These are phyloP conservation scores for Candida odintsovae DNA, from an alignment of 805 yeast species.

Conservation along the genomic window DNA sequence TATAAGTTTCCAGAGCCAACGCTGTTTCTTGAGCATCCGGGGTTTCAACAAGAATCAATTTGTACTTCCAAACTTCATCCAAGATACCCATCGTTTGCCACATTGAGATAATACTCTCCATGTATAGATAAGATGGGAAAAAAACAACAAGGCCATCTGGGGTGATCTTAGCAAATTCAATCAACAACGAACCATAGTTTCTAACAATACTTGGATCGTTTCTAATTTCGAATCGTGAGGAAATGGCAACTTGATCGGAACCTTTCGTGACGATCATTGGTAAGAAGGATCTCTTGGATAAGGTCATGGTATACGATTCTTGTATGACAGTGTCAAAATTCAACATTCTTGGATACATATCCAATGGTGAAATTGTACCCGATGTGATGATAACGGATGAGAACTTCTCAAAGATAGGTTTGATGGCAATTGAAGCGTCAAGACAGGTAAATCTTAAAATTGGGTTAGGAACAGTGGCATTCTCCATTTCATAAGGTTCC, in stretches of 20 bases:
- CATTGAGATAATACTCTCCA: slow-evolving; percentile 97
- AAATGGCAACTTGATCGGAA: slow-evolving; percentile 94
- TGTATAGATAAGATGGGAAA: slow-evolving; percentile 93
- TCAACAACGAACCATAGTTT: slow-evolving; percentile 87
- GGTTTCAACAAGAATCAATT: slow-evolving; percentile 90
- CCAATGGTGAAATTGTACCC: slow-evolving; percentile 97
- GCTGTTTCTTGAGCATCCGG: slow-evolving; percentile 99
- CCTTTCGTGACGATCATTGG: slow-evolving; percentile 98
- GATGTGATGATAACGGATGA: slow-evolving; percentile 92
- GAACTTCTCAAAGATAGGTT: slow-evolving; percentile 92
- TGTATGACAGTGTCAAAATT: slow-evolving; percentile 91
- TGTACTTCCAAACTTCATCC: slow-evolving; percentile 98
- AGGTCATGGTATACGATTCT: slow-evolving; percentile 93
- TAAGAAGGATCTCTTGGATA: slow-evolving; percentile 84
- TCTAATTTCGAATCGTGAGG: slow-evolving; percentile 93
- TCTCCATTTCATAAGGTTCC: slow-evolving; percentile 94
- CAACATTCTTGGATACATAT: slow-evolving; percentile 97
- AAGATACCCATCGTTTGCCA: slow-evolving; percentile 99
- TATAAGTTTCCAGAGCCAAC: slow-evolving; percentile 87
- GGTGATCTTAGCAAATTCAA: slow-evolving; percentile 90
- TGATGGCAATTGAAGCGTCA: slow-evolving; percentile 97
- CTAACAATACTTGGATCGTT: slow-evolving; percentile 97
- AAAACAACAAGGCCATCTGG: slow-evolving; percentile 98
- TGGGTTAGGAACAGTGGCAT: slow-evolving; percentile 94
- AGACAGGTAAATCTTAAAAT: slow-evolving; percentile 87